Evolutionary conservation across 2,329 filamentous ascomycete genomes (phyloP).

Genomic region (Sporothrix globosa): DNA sequence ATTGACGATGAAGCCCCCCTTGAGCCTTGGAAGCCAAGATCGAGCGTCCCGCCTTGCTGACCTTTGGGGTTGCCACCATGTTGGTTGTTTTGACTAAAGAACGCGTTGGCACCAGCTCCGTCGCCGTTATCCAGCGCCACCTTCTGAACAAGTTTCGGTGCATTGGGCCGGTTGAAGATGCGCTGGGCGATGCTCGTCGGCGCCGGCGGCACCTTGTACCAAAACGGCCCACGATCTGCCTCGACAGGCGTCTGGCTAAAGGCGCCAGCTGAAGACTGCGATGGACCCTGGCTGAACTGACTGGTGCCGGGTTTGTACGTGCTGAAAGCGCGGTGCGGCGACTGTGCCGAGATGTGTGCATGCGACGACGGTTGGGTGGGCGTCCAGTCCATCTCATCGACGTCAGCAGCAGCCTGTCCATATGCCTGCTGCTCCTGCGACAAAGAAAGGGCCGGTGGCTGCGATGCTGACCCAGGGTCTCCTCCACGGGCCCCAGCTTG

Average conservation of each 20-base stretch:
- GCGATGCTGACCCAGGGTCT: neutral
- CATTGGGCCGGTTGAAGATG: conserved; percentile 63
- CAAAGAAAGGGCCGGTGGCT: no score
- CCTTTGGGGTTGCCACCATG: neutral
- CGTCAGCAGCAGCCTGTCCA: conserved; percentile 39
- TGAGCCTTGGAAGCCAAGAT: neutral
- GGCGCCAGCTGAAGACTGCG: conserved; percentile 46
- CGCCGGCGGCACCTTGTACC: conserved; percentile 70
- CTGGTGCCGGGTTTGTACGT: conserved; percentile 44
- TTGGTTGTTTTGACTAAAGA: conserved; percentile 13
- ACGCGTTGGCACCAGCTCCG: neutral
- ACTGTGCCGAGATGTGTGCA: conserved; percentile 35
- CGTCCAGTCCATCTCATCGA: conserved; percentile 74
- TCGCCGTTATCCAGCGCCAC: conserved; percentile 42
- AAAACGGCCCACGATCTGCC: conserved; percentile 60
- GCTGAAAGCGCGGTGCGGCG: conserved; percentile 60
- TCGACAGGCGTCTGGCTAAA: conserved; percentile 54
- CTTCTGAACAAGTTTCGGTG: conserved; percentile 49
- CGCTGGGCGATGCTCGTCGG: conserved; percentile 67
- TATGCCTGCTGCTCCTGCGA: conserved; percentile 31
- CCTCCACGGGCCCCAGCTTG: conserved; percentile 28
- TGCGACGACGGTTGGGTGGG: conserved; percentile 53
- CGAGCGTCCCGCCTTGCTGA: neutral
- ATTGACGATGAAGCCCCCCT: conserved; percentile 23
- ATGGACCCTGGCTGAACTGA: conserved; percentile 41